Percentiles rank a stretch among this genome's conserved stretches.
Evolutionary conservation across 345 rosid species (phyloP).

Genomic region (Acer campestre): DNA sequence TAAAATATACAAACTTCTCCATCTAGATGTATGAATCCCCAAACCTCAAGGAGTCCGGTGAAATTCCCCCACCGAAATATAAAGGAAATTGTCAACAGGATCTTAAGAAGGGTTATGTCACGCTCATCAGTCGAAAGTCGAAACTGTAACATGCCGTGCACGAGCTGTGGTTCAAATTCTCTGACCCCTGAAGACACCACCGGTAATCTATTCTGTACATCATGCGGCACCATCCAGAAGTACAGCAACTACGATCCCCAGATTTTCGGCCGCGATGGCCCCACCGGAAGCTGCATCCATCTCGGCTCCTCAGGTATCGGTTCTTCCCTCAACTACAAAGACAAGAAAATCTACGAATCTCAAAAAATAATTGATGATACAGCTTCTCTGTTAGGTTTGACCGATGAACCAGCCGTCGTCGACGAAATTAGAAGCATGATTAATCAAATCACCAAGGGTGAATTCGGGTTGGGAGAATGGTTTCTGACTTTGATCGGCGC

Average conservation of each 20-base stretch:
- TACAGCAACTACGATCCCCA: conserved; percentile 52
- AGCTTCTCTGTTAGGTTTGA: conserved; percentile 33
- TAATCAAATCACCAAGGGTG: conserved; percentile 54
- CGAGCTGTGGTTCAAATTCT: conserved; percentile 43
- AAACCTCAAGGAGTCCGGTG: no score
- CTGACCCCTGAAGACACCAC: conserved; percentile 48
- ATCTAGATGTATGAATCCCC: no score
- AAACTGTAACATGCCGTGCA: conserved; percentile 28
- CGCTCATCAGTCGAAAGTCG: no score
- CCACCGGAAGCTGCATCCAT: conserved; percentile 54
- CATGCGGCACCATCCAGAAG: conserved; percentile 49
- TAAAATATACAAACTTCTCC: no score
- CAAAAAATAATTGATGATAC: conserved; percentile 41
- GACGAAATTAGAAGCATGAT: conserved; percentile 41
- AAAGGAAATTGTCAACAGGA: no score
- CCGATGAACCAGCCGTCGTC: conserved; percentile 13
- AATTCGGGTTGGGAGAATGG: conserved; percentile 75
- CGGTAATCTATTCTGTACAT: conserved; percentile 41
- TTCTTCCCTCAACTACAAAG: conserved; percentile 44
- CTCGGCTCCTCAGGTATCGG: conserved; percentile 66
- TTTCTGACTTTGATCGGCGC: conserved; percentile 66
- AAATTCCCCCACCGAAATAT: no score
- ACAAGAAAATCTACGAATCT: conserved; percentile 68
- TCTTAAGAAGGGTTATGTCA: no score
- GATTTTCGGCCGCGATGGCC: conserved; percentile 47